Evolutionary conservation across 139 green algal genomes (phyloP), one percentile per base, ranked within the genome.

Genomic region (Chloropicon primus): DNA sequence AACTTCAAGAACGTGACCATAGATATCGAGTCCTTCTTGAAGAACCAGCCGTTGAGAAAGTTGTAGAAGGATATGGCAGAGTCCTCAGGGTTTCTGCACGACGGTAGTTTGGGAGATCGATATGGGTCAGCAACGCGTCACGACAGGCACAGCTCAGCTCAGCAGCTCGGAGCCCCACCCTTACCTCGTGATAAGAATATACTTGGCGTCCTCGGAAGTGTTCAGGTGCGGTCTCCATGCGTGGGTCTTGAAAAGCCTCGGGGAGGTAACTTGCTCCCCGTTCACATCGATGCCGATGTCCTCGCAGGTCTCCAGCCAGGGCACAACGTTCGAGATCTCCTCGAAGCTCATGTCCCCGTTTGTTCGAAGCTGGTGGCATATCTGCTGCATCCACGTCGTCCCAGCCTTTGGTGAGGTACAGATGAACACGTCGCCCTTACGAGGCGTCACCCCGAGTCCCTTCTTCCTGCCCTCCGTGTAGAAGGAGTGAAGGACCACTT

Each of bases 321-420:
- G 81, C 21, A 86, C 28, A 25, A 85, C 84, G 25, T 82, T 24
- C 53, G 78, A 81, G 54, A 88, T 87, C 41, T 88, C 83, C 27
- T 88, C 84, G 62, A 88, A 88, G 54, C 27, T 53, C 83, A 88
- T 87, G 72, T 83, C 74, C 0, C 84, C 84, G 25, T 75, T 25
- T 23, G 76, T 80, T 1, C 84, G 84, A 0, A 88, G 84, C 27
- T 54, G 75, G 71, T 88, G 84, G 25, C 75, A 29, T 2, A 88
- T 85, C 27, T 79, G 81, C 29, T 77, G 82, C 21, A 85, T 41
- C 76, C 81, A 84, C 22, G 84, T 88, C 17, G 84, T 88, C 10
- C 84, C 80, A 2, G 22, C 74, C 41, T 85, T 85, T 41, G 72
- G 29, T 0, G 72, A 28, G 0, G 74, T 73, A 1, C 53, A 74